Percentiles rank a stretch among this genome's conserved stretches.
Conservation (phyloP, 148 eudicot genomes). For the Rhododendron molle region DNA sequence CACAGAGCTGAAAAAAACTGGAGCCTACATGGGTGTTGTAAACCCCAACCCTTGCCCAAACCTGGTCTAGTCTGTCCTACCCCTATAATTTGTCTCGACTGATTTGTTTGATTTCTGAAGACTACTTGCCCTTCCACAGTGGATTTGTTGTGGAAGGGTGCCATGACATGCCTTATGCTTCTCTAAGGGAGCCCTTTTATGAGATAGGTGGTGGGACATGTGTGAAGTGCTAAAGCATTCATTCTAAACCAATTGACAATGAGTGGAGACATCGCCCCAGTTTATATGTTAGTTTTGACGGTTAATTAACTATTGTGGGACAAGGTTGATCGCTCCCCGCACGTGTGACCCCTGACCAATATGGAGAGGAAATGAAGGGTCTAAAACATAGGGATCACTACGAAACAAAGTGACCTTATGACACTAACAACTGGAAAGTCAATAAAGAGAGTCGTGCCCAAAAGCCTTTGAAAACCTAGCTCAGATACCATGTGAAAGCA, state of each 20-base stretch:
- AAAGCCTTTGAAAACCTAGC: background rate
- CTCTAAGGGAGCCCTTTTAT: background rate
- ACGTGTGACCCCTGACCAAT: background rate
- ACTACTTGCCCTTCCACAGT: background rate
- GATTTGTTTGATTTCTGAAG: background rate
- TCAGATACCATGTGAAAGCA: background rate
- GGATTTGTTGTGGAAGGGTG: background rate
- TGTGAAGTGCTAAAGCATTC: background rate
- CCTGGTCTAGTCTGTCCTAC: background rate
- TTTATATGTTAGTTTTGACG: background rate
- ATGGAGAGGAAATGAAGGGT: background rate
- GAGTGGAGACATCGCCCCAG: background rate
- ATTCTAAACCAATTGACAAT: background rate
- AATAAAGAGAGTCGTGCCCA: background rate
- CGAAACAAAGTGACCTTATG: background rate
- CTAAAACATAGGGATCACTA: background rate
- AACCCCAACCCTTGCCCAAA: background rate
- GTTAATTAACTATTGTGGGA: background rate
- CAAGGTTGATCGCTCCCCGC: background rate
- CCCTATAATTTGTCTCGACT: background rate
- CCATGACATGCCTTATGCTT: background rate
- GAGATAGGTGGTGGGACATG: background rate
- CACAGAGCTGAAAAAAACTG: background rate
- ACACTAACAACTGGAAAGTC: background rate
- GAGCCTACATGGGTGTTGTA: background rate